phyloP scores from a whole-genome alignment of 2,329 filamentous ascomycete species.

The Pezicula radicicola region DNA sequence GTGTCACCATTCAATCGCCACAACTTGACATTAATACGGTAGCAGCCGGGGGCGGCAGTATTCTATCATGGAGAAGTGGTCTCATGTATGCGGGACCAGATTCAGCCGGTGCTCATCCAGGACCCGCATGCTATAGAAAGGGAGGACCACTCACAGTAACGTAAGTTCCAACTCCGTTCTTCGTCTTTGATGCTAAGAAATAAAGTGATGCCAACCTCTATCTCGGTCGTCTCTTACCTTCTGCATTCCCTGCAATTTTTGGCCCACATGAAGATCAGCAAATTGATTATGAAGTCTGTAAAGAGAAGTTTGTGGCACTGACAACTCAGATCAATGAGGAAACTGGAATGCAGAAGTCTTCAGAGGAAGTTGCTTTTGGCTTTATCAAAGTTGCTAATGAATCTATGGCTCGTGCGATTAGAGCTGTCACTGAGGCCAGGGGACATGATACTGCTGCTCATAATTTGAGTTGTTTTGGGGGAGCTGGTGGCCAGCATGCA shows the following conservation, averaged over 20 bases:
- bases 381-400: constrained; percentile 87
- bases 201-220: constrained; percentile 61
- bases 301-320: background rate
- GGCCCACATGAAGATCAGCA: constrained; percentile 62
- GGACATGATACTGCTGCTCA: constrained; percentile 87
- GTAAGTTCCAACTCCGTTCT: too few relatives aligned
- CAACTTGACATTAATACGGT: constrained; percentile 95
- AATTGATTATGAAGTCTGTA: constrained; percentile 36
- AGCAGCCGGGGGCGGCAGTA: constrained; percentile 82
- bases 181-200: too few relatives aligned
- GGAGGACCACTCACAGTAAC: constrained; percentile 86
- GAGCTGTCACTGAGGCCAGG: constrained; percentile 84
- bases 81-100: constrained; percentile 89
- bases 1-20: constrained; percentile 87
- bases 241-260: constrained; percentile 73
- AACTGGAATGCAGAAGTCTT: constrained; percentile 46
- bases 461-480: constrained; percentile 82
- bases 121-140: constrained; percentile 88
- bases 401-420: constrained; percentile 83
- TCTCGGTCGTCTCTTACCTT: constrained; percentile 55
- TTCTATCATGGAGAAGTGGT: constrained; percentile 84
- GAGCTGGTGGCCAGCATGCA: constrained; percentile 65
- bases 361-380: constrained; percentile 53
- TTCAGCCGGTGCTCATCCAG: constrained; percentile 83
- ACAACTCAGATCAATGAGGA: constrained; percentile 68